These are phyloP conservation scores for Paramecium bursaria DNA, from an alignment of 73 alveolate genomes.

Conservation along the genomic window DNA sequence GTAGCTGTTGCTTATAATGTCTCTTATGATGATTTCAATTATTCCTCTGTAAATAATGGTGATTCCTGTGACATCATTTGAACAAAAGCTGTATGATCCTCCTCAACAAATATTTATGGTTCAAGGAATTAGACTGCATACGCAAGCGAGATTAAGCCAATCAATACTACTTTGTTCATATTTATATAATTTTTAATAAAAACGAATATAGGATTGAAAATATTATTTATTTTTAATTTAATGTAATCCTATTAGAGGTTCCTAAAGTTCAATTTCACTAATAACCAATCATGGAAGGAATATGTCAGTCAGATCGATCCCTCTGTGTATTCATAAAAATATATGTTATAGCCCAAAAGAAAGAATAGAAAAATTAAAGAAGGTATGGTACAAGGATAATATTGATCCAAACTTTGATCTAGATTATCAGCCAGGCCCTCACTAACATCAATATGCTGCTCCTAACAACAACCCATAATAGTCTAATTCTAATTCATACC, in stretches of 20 bases:
- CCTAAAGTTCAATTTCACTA: constrained; percentile 28
- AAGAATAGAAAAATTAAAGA: constrained; percentile 38
- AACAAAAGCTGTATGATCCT: no score
- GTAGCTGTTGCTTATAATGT: no score
- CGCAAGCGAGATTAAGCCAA: no score
- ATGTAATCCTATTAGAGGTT: constrained; percentile 7
- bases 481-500: background rate
- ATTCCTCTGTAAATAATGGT: no score
- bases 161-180: no score
- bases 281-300: constrained; percentile 43
- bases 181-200: background rate
- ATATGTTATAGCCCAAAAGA: constrained; percentile 25
- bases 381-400: constrained; percentile 54
- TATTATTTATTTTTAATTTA: no score
- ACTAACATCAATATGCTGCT: background rate
- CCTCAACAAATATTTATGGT: no score
- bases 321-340: background rate
- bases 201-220: constrained; percentile 32
- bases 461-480: background rate
- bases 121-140: no score
- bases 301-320: constrained; percentile 13
- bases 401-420: constrained; percentile 60
- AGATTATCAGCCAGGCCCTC: background rate
- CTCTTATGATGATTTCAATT: no score
- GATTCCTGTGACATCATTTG: no score